Evolutionary conservation across 2,329 filamentous ascomycete genomes (phyloP).

Genomic region (Beauveria medogensis): DNA sequence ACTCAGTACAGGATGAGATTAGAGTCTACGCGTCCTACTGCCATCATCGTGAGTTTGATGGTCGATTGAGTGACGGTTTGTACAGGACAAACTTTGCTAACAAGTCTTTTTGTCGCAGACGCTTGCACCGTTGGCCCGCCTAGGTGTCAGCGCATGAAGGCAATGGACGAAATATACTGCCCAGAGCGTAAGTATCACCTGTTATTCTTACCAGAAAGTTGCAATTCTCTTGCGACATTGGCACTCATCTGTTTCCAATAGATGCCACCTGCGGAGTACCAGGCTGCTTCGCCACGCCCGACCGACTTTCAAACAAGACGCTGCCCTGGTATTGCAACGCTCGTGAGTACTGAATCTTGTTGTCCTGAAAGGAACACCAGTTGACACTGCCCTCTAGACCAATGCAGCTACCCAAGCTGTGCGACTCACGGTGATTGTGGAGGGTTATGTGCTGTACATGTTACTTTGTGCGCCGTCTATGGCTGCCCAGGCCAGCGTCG

Average conservation of each 20-base stretch:
- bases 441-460: neutral
- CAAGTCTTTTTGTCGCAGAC: neutral
- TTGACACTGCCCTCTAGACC: neutral
- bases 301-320: neutral
- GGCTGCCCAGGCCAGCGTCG: neutral
- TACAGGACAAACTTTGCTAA: neutral
- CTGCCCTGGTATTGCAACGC: conserved; percentile 2
- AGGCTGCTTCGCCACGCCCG: neutral
- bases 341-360: neutral
- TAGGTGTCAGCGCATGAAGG: neutral
- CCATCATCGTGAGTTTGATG: neutral
- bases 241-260: neutral
- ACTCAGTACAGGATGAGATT: neutral
- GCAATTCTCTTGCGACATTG: neutral
- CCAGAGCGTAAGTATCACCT: neutral
- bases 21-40: neutral
- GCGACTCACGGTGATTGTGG: neutral
- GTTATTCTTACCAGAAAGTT: no score
- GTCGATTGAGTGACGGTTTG: neutral
- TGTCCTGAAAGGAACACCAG: neutral
- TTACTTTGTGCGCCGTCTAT: neutral
- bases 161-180: neutral
- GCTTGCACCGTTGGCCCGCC: neutral
- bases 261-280: neutral
- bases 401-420: neutral